These are phyloP conservation scores for Henckelia pumila DNA, from an alignment of 257 asterid genomes.

Conservation along the genomic window DNA sequence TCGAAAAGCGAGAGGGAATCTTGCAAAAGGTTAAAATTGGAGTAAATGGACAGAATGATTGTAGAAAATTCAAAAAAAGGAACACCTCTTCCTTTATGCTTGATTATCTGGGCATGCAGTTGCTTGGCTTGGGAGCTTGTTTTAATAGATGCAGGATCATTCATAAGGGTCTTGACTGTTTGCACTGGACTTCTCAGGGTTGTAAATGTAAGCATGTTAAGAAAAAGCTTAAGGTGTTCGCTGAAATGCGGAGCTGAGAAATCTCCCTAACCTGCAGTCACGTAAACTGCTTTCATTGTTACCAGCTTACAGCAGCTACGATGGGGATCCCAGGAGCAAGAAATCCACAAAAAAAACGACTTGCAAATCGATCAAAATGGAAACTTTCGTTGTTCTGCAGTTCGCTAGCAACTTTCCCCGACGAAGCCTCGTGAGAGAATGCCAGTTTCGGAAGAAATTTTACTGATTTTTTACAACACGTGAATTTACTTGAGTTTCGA, in stretches of 20 bases:
- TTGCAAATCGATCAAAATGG: too few relatives aligned
- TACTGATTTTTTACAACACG: too few relatives aligned
- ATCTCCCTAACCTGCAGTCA: neutral
- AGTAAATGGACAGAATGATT: slow-evolving; percentile 55
- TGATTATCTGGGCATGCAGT: slow-evolving; percentile 76
- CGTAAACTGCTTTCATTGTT: too few relatives aligned
- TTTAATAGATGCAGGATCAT: slow-evolving; percentile 48
- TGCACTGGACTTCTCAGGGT: slow-evolving; percentile 38
- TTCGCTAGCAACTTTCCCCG: too few relatives aligned
- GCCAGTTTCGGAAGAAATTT: too few relatives aligned
- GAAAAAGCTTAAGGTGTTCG: slow-evolving; percentile 18
- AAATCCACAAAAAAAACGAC: too few relatives aligned
- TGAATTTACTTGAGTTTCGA: too few relatives aligned
- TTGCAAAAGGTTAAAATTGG: slow-evolving; percentile 59
- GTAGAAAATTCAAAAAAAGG: slow-evolving; percentile 31
- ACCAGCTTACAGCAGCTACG: neutral
- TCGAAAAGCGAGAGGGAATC: slow-evolving; percentile 52
- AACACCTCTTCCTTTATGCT: slow-evolving; percentile 30
- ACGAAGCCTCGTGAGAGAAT: too few relatives aligned
- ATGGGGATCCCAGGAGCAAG: neutral
- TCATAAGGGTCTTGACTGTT: slow-evolving; percentile 33
- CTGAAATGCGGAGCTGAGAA: slow-evolving; percentile 22
- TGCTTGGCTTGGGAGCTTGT: slow-evolving; percentile 72
- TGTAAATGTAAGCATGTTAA: neutral
- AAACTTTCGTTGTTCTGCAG: too few relatives aligned